Percentiles rank a stretch among this genome's conserved stretches.
Evolutionary conservation across 108 stramenopile species (phyloP).

Genomic region (Cyclotella baltica): DNA sequence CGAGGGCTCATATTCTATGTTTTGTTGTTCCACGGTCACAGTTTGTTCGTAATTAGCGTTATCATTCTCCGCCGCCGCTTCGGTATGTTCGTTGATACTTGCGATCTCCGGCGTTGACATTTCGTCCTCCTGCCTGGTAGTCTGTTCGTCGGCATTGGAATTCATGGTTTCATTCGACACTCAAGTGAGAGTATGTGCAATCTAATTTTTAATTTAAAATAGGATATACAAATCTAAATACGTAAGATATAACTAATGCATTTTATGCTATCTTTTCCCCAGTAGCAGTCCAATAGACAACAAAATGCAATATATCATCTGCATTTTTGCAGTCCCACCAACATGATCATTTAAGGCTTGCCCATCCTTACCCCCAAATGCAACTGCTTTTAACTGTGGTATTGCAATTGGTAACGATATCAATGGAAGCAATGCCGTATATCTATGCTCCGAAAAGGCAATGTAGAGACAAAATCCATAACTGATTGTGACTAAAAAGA

Average conservation of each 20-base stretch:
- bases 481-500: slow-evolving; percentile 44
- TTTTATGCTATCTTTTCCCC: background rate
- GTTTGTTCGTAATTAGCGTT: no score
- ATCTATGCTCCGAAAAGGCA: slow-evolving; percentile 21
- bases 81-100: no score
- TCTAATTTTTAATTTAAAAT: no score
- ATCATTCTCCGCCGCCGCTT: no score
- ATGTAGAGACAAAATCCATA: slow-evolving; percentile 50
- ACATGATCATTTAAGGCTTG: slow-evolving; percentile 79
- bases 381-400: slow-evolving; percentile 60
- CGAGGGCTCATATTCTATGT: background rate
- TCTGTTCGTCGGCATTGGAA: no score
- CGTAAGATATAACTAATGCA: background rate
- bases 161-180: no score
- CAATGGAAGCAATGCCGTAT: slow-evolving; percentile 57
- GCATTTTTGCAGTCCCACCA: slow-evolving; percentile 81
- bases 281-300: slow-evolving; percentile 34
- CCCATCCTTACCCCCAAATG: slow-evolving; percentile 75
- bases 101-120: no score
- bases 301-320: slow-evolving; percentile 84
- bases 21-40: no score
- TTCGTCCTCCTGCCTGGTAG: no score
- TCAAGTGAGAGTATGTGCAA: no score
- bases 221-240: background rate
- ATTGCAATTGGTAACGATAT: slow-evolving; percentile 70